Percentiles rank a stretch among this genome's conserved stretches.
phyloP scores from a whole-genome alignment of 768 basidiomycete species.

The Suillus decipiens region DNA sequence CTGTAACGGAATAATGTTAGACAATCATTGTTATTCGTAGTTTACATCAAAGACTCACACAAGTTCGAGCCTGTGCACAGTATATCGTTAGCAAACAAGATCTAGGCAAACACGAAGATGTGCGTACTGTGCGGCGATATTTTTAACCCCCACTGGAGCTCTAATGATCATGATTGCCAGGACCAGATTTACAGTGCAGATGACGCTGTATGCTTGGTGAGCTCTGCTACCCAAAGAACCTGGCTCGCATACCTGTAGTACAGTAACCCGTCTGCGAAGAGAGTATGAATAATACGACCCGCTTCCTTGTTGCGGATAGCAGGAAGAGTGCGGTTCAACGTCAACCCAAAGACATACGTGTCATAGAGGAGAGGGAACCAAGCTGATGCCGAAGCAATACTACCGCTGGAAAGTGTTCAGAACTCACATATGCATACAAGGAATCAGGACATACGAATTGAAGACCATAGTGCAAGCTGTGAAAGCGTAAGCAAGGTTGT shows the following conservation, averaged over 20 bases:
- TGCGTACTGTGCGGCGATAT: slow-evolving; percentile 36
- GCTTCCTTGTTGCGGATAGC: slow-evolving; percentile 19
- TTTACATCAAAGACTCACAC: slow-evolving; percentile 34
- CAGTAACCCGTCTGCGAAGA: slow-evolving; percentile 35
- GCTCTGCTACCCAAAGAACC: neutral
- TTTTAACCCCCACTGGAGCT: slow-evolving; percentile 32
- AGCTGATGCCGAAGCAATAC: slow-evolving; percentile 37
- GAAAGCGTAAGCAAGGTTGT: slow-evolving; percentile 26
- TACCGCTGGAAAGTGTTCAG: slow-evolving; percentile 15
- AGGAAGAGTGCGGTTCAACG: slow-evolving; percentile 31
- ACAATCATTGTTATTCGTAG: slow-evolving; percentile 35
- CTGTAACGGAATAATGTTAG: slow-evolving; percentile 32
- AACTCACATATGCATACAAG: neutral
- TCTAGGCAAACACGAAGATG: neutral
- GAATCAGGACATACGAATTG: slow-evolving; percentile 22
- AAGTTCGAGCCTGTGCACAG: slow-evolving; percentile 33
- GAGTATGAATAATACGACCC: slow-evolving; percentile 25
- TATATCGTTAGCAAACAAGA: neutral
- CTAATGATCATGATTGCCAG: slow-evolving; percentile 40
- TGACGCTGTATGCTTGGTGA: slow-evolving; percentile 28
- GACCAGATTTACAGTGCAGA: slow-evolving; percentile 39
- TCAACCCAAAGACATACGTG: slow-evolving; percentile 37
- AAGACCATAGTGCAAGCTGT: slow-evolving; percentile 47
- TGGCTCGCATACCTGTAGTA: slow-evolving; percentile 34
- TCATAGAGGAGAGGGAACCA: slow-evolving; percentile 45